Base-by-base conservation (phyloP, 177 flowering plant species). In the Tripterygium wilfordii region DNA sequence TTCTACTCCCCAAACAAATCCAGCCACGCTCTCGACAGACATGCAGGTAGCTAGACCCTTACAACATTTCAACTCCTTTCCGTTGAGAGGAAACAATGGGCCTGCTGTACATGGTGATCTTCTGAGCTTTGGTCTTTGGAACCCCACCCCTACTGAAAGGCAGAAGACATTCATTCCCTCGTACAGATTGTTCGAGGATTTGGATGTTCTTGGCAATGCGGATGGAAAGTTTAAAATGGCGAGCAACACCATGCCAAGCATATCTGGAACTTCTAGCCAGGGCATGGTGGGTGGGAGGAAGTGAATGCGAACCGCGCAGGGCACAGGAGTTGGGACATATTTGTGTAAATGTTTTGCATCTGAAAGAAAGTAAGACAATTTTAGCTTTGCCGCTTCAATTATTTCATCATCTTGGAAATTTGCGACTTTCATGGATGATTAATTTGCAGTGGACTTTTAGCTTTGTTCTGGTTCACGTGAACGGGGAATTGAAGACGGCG, bases 101-200 rank as follows among this genome's bases (percentile, higher is more conserved):
- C 9, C 67, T 8, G 22, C 57, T 4, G 15, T 54, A 3, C 45
- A 53, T n/a, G 67, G 77, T 45, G 77, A 60, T 49, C 44, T 71
- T 22, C 56, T 15, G 26, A 61, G 46, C 36, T 24, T 59, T 8
- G 56, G 33, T 12, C 45, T 68, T 9, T 53, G 54, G 42, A 52
- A 59, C 8, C 21, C 62, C 7, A 58, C 60, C 29, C 41, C 71
- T 26, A n/a, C 72, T 15, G 40, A 58, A 25, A 82, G 75, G 23
- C 80, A 71, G 35, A 83, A 80, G 62, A 79, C 86, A 2, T 91
- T 70, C 56, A 45, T 91, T 53, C 96, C 95, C 1, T 70, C 98
- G 0, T 82, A 88, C 64, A 71, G 90, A 60, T 61, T 91, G 58
- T 91, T 91, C 58, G 96, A 91, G 54, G 98, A 88, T 72, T 72